A percentile compares a stretch with the other conserved stretches of the same genome.
phyloP scores from a whole-genome alignment of 345 rosid species.

The Melaleuca alternifolia region DNA sequence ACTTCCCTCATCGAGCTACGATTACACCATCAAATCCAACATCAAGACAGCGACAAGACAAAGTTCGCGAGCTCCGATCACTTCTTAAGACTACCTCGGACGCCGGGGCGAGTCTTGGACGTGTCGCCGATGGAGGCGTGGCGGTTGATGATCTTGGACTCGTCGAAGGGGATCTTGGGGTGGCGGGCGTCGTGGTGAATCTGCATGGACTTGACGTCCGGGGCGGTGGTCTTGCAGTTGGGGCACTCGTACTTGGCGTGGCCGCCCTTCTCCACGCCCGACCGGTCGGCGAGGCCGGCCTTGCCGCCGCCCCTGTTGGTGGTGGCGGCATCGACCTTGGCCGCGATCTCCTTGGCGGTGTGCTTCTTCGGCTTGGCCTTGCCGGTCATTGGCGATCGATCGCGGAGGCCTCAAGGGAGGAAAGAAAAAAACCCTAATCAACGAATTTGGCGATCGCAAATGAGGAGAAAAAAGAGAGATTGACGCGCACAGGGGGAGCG shows the following conservation, averaged over 20 bases:
- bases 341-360: slow-evolving; percentile 87
- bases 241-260: slow-evolving; percentile 95
- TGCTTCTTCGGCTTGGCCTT: slow-evolving; percentile 99
- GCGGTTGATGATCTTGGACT: slow-evolving; percentile 49
- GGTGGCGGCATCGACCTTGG: slow-evolving; percentile 80
- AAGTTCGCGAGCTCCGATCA: slow-evolving; percentile 1
- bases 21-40: not conserved
- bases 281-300: slow-evolving; percentile 67
- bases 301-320: slow-evolving; percentile 95
- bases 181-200: slow-evolving; percentile 91
- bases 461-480: not conserved
- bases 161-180: slow-evolving; percentile 71
- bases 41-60: not conserved
- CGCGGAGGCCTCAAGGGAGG: not conserved
- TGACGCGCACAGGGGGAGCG: not conserved
- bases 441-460: not conserved
- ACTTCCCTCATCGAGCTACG: not conserved
- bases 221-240: slow-evolving; percentile 71
- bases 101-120: slow-evolving; percentile 21
- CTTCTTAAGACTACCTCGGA: slow-evolving; percentile 39
- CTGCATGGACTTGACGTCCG: slow-evolving; percentile 79
- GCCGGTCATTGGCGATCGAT: not conserved
- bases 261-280: slow-evolving; percentile 71
- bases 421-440: not conserved
- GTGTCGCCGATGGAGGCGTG: slow-evolving; percentile 25